A percentile compares a stretch with the other conserved stretches of the same genome.
Conservation (phyloP, 108 stramenopile species). For the Nitzschia palea region DNA sequence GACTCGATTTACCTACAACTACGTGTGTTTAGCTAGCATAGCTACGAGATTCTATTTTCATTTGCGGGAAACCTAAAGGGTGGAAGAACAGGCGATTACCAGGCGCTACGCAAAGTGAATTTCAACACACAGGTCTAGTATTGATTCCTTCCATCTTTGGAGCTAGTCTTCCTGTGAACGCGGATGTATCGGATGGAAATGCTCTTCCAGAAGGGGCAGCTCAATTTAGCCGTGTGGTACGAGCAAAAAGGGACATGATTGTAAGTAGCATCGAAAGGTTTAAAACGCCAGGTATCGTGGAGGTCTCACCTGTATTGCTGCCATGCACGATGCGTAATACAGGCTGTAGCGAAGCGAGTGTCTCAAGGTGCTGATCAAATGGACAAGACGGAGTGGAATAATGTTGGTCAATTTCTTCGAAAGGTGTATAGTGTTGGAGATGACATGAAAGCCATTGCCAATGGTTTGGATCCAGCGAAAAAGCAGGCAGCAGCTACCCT, state of each 20-base stretch:
- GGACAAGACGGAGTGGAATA: conserved; percentile 72
- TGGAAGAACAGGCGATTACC: background rate
- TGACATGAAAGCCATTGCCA: conserved; percentile 71
- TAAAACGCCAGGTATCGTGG: no score
- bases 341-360: conserved; percentile 58
- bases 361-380: conserved; percentile 47
- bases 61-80: background rate
- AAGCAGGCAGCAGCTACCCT: conserved; percentile 50
- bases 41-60: background rate
- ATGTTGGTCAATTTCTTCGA: conserved; percentile 65
- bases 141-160: background rate
- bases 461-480: conserved; percentile 45
- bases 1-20: no score
- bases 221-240: conserved; percentile 69
- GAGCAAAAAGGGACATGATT: conserved; percentile 52
- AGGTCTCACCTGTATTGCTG: no score
- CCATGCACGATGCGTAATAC: background rate
- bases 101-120: background rate
- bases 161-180: conserved; percentile 17
- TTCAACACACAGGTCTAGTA: background rate
- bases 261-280: conserved; percentile 31
- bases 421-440: conserved; percentile 46
- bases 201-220: conserved; percentile 63
- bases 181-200: conserved; percentile 65
- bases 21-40: no score